Conservation (phyloP, 106 monocot genomes). For the Dendrobium chrysotoxum region DNA sequence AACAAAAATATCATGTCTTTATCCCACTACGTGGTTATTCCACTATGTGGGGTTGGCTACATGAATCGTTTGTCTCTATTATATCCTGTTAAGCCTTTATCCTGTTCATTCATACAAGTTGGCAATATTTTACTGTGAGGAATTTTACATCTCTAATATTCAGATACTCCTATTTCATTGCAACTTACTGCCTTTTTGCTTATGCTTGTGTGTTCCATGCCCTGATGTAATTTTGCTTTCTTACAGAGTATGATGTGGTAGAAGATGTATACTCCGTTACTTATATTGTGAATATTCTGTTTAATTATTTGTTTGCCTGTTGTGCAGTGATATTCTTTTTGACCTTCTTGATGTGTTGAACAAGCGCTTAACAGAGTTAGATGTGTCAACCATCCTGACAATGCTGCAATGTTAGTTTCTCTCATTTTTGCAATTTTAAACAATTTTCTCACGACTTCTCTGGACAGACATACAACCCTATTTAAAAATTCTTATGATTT, state of each 20-base stretch:
- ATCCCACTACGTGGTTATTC: no score
- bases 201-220: not conserved
- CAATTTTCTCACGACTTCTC: not conserved
- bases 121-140: not conserved
- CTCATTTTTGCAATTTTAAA: not conserved
- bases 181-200: not conserved
- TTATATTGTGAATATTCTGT: no score
- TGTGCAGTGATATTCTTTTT: constrained; percentile 84
- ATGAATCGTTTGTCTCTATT: no score
- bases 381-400: constrained; percentile 72
- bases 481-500: not conserved
- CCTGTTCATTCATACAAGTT: not conserved
- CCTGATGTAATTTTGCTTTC: not conserved
- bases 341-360: constrained; percentile 71
- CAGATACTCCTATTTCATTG: not conserved
- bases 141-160: not conserved
- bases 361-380: constrained; percentile 82
- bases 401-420: constrained; percentile 63
- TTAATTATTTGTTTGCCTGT: not conserved
- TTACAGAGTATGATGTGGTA: not conserved
- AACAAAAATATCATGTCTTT: no score
- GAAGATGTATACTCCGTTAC: not conserved
- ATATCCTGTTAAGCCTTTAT: no score
- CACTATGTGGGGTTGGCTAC: no score
- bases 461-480: not conserved